Base-by-base conservation (phyloP, 176 grass and related monocot species). In the Triticum timopheevii region DNA sequence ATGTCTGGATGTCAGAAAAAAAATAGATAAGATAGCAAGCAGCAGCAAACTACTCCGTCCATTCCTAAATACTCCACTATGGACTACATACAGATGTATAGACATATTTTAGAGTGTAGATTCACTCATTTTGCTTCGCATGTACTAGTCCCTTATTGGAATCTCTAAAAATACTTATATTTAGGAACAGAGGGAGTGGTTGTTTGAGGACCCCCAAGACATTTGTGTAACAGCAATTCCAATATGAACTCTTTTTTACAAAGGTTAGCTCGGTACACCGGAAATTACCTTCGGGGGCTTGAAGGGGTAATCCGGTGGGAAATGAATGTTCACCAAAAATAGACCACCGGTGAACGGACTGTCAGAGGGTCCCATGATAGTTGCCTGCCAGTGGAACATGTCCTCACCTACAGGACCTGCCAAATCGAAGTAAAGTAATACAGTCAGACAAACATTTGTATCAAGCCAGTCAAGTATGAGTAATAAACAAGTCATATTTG, bases 301-400 rank as follows among this genome's bases (percentile, higher is more conserved):
- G 86, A 97, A 97, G 63, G 95, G 95, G 89, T 97, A 97, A 85
- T 97, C 95, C 23, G 95, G 92, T 73, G 95, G 95, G 61, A 94
- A 97, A 86, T 97, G 95, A 76, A 97, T 97, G 82, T 92, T 94
- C 72, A 97, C 95, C 66, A 97, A 89, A 79, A 97, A 97, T 42
- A 97, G 85, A 1, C 95, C 95, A 75, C 95, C 95, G n/a, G 95
- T 87, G 84, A 97, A 97, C 5, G 95, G 95, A 68, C 90, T 97
- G 62, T 97, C 92, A 6, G 92, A 85, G 12, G 95, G 95, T 10
- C 95, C 95, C 92, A 97, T 97, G 27, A 97, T 97, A 22, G 92
- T 94, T 0, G 92, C 95, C 82, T 97, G 95, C 95, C 95, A 97
- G 62, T 94, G 92, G 86, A 97, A 97, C 92, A 97, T 94, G 82